Conservation (phyloP, 345 rosid species). For the Lepidium africanum region DNA sequence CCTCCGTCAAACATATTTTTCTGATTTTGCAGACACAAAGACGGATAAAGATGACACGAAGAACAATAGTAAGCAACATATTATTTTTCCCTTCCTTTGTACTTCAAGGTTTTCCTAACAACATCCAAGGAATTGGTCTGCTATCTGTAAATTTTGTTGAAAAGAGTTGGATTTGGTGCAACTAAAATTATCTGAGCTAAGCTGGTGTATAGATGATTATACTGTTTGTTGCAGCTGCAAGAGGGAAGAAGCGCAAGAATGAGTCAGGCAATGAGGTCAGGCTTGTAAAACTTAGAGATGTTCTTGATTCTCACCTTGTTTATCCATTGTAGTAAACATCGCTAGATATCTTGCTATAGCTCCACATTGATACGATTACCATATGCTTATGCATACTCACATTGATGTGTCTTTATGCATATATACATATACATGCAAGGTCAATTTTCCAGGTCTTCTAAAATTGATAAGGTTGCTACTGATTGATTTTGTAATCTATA, state of each 20-base stretch:
- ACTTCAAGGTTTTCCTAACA: background rate
- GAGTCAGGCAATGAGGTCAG: constrained; percentile 79
- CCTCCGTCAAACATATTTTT: constrained; percentile 10
- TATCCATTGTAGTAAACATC: background rate
- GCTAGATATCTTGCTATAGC: background rate
- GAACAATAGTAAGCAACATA: constrained; percentile 43
- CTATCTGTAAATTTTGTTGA: background rate
- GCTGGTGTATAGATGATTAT: background rate
- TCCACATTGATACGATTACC: background rate
- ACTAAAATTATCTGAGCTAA: background rate
- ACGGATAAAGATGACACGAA: constrained; percentile 78
- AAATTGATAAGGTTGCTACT: background rate
- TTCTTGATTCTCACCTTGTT: background rate
- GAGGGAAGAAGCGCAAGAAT: constrained; percentile 83
- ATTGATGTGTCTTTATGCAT: background rate
- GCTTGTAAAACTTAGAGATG: constrained; percentile 14
- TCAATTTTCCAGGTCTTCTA: background rate
- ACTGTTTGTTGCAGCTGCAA: constrained; percentile 46
- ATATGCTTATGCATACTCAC: background rate
- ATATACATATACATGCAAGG: background rate
- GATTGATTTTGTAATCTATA: constrained; percentile 21
- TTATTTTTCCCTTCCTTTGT: background rate
- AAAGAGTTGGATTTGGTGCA: background rate
- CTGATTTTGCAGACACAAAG: constrained; percentile 53
- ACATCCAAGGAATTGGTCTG: background rate